phyloP scores from a whole-genome alignment of 129 eudicot genomes.

The Lonicera japonica region DNA sequence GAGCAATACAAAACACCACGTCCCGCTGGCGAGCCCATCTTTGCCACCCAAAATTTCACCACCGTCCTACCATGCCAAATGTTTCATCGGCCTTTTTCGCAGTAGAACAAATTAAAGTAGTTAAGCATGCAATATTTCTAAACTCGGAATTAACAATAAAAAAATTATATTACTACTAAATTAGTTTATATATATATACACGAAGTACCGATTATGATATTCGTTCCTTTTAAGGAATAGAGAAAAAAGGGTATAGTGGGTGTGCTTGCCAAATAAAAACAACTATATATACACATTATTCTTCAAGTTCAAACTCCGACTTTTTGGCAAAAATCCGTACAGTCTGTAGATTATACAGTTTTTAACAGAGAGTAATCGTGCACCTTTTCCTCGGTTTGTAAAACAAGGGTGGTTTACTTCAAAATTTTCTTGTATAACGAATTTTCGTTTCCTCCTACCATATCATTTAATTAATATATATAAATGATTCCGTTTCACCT shows the following conservation, averaged over 20 bases:
- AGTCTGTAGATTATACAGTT: too few species aligned
- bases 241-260: slow-evolving; percentile 60
- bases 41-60: slow-evolving; percentile 55
- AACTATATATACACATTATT: slow-evolving; percentile 77
- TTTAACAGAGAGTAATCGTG: too few species aligned
- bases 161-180: background rate
- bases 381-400: too few species aligned
- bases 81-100: slow-evolving; percentile 40
- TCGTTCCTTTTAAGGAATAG: slow-evolving; percentile 77
- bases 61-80: slow-evolving; percentile 65
- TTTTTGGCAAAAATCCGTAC: too few species aligned
- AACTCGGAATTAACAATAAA: background rate
- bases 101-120: background rate
- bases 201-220: slow-evolving; percentile 46
- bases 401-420: too few species aligned
- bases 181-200: too few species aligned
- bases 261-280: slow-evolving; percentile 76
- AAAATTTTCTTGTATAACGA: too few species aligned
- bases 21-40: slow-evolving; percentile 69
- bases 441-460: too few species aligned
- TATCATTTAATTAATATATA: too few species aligned
- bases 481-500: too few species aligned
- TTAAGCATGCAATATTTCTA: background rate
- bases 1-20: too few species aligned
- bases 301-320: too few species aligned